Base-by-base conservation (phyloP, 2,329 filamentous ascomycete species). In the Stagonosporopsis rhizophila region DNA sequence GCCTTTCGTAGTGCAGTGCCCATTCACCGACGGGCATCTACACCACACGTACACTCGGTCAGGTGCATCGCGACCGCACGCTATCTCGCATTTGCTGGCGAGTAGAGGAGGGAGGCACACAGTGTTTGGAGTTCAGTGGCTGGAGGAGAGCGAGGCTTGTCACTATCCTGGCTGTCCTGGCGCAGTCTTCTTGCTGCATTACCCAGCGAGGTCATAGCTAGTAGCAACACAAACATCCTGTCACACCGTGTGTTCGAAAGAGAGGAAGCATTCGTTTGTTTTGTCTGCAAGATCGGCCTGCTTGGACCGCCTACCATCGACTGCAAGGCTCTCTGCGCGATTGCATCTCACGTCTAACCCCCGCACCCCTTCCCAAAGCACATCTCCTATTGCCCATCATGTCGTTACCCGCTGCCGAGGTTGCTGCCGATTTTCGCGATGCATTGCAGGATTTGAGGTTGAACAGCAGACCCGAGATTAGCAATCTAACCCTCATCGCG, bases 401-500 rank as follows among this genome's bases (percentile, higher is more conserved):
- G 86, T 86, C 85, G 77, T 81, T 83, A 64, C 82, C 81, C 64
- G 88, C 90, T 62, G 92, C 91, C 75, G 92, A 96, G 79, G 91
- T 99, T 68, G 93, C 93, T 61, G 90, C 94, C 78, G 95, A 98
- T 80, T 99, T 96, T 80, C 91, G 90, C 75, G 90, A 92, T 73
- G 95, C 93, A 51, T 82, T 99, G 74, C 91, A 96, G 79, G 94
- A 97, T 77, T 83, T 99, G 71, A 91, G 90, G 64, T 85, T 88
- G 74, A 97, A 97, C 80, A 91, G 92, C 79, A 89, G 92, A 73
- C 92, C 92, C 78, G 94, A 98, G 79, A 99, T 99, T 77, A 94
- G 90, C 83, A 98, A 96, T 79, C 80, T 99, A 79, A 99, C 95
- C 60, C 88, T 96, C 76, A 98, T 99, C 78, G 95, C 95, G 58